A percentile compares a stretch with the other conserved stretches of the same genome.
Evolutionary conservation across 768 basidiomycete genomes (phyloP).

Genomic region (Sporobolomyces pararoseus): DNA sequence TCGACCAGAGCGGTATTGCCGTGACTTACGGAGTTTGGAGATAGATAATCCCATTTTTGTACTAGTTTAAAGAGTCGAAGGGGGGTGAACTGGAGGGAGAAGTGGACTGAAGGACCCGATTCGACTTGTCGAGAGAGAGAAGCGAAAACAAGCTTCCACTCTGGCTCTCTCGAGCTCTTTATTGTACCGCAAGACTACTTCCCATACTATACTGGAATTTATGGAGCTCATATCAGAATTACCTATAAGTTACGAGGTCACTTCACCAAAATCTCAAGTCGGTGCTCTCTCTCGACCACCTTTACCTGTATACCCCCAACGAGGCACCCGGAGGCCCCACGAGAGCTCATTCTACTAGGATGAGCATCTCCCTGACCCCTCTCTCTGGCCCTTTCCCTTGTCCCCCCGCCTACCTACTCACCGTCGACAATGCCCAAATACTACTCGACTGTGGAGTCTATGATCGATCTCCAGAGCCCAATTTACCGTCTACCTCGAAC

Average conservation of each 20-base stretch:
- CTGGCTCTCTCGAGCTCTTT: too few species aligned
- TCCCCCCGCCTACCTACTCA: constrained; percentile 58
- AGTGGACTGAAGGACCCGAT: too few species aligned
- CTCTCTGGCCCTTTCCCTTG: constrained; percentile 60
- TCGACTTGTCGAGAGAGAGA: too few species aligned
- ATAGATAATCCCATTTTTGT: constrained; percentile 40
- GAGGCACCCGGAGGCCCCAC: not conserved
- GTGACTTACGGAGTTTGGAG: constrained; percentile 35
- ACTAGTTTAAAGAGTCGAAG: not conserved
- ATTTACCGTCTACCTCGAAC: constrained; percentile 46
- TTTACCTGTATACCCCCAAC: too few species aligned
- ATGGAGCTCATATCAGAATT: not conserved
- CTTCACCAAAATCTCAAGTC: too few species aligned
- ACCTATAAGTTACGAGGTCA: too few species aligned
- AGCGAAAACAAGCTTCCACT: too few species aligned
- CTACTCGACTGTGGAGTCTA: constrained; percentile 92
- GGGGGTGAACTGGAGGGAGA: not conserved
- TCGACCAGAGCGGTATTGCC: too few species aligned
- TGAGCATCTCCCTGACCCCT: constrained; percentile 83
- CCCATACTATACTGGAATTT: too few species aligned
- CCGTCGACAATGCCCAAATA: constrained; percentile 89
- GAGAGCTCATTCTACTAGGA: not conserved
- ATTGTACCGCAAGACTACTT: too few species aligned
- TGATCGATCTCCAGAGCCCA: constrained; percentile 69
- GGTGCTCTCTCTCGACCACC: too few species aligned